Percentiles rank a stretch among this genome's conserved stretches.
Evolutionary conservation across 208 protist species (phyloP).

Genomic region (Trypanosoma conorhini): DNA sequence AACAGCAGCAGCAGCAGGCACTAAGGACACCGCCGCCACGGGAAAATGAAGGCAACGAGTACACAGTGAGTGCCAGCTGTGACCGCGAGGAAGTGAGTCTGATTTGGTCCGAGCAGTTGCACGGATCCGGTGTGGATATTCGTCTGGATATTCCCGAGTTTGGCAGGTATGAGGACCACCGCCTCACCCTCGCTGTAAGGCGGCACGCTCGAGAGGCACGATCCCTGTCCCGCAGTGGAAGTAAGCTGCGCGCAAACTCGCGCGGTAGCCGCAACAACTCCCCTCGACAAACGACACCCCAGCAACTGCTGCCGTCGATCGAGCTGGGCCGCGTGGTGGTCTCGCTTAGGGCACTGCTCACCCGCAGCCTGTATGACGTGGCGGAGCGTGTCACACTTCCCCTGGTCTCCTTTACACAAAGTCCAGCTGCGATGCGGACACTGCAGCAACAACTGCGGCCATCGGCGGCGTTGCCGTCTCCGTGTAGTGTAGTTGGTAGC

Average conservation of each 20-base stretch:
- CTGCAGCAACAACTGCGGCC: conserved; percentile 6
- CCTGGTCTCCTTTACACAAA: conserved; percentile 27
- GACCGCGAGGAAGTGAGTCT: conserved; percentile 8
- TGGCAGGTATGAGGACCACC: neutral
- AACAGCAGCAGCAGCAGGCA: too few species aligned
- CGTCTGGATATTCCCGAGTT: conserved; percentile 19
- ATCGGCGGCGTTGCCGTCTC: neutral
- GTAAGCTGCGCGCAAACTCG: neutral
- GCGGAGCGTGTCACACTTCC: conserved; percentile 40
- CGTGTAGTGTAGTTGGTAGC: neutral
- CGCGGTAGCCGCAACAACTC: neutral
- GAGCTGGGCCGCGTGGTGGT: conserved; percentile 38
- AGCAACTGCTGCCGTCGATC: neutral
- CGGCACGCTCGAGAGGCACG: neutral
- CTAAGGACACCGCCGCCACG: neutral
- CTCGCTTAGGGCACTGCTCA: conserved; percentile 35
- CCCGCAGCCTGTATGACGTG: conserved; percentile 34
- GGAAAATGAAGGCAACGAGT: conserved; percentile 1
- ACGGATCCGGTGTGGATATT: conserved; percentile 1
- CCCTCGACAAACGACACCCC: neutral
- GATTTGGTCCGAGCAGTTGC: neutral
- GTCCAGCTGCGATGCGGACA: conserved; percentile 2
- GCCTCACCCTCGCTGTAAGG: conserved; percentile 6
- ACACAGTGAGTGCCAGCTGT: conserved; percentile 11
- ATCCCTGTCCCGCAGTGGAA: neutral